A percentile compares a stretch with the other conserved stretches of the same genome.
phyloP scores from a whole-genome alignment of 1,284 basidiomycete species.

The Pseudozyma pruni region DNA sequence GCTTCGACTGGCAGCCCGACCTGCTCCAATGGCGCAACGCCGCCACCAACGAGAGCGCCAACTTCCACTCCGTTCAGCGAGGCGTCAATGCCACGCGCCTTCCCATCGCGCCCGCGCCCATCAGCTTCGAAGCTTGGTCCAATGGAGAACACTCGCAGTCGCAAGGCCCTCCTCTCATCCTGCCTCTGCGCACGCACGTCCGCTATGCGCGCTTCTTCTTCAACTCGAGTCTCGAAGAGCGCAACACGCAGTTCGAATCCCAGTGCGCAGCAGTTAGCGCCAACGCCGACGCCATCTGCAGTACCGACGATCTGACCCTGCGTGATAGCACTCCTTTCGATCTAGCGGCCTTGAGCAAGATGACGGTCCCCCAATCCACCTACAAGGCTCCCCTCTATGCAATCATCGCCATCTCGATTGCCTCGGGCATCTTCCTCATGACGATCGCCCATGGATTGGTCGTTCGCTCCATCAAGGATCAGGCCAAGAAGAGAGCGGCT shows the following conservation, averaged over 20 bases:
- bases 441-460: conserved; percentile 53
- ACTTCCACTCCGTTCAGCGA: conserved; percentile 38
- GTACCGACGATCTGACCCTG: conserved; percentile 56
- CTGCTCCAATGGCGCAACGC: conserved; percentile 50
- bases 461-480: conserved; percentile 43
- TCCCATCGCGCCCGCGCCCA: conserved; percentile 42
- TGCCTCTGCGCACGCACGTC: conserved; percentile 46
- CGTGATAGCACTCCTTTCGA: conserved; percentile 54
- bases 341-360: conserved; percentile 25
- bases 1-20: conserved; percentile 57
- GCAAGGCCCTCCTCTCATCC: conserved; percentile 47
- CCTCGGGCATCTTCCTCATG: conserved; percentile 51
- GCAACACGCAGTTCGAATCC: conserved; percentile 43
- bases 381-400: conserved; percentile 42
- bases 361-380: conserved; percentile 15
- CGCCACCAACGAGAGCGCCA: conserved; percentile 40
- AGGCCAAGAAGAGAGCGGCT: conserved; percentile 43
- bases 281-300: conserved; percentile 43
- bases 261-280: conserved; percentile 40
- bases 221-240: conserved; percentile 57
- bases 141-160: conserved; percentile 53
- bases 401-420: conserved; percentile 38
- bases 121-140: conserved; percentile 55
- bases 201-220: conserved; percentile 61
- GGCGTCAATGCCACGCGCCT: conserved; percentile 43